These are phyloP conservation scores for Solanum rostratum DNA, from an alignment of 257 asterid species.

Conservation along the genomic window DNA sequence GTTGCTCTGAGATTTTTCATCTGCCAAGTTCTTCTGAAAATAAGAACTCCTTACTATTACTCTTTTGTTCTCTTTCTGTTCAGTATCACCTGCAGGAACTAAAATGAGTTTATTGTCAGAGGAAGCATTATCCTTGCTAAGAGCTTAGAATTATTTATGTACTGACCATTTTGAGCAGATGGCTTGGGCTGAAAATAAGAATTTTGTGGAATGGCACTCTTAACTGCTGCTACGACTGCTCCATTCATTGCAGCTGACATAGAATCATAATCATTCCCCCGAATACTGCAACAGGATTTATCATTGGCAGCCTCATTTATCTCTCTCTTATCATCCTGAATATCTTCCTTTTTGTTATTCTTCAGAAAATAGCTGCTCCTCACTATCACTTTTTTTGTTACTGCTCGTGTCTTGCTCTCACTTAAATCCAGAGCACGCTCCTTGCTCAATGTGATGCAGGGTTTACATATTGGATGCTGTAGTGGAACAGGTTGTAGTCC, in stretches of 20 bases:
- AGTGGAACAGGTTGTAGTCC: conserved; percentile 10
- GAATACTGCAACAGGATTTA: neutral
- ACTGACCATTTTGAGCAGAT: conserved; percentile 10
- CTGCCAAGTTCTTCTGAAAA: conserved; percentile 19
- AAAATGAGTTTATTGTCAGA: neutral
- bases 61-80: conserved; percentile 14
- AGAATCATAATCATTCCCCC: conserved; percentile 1
- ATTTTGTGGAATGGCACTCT: conserved; percentile 38
- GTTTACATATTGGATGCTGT: conserved; percentile 37
- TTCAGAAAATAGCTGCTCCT: conserved; percentile 26
- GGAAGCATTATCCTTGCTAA: conserved; percentile 6
- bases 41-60: conserved; percentile 22
- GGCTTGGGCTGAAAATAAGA: conserved; percentile 44
- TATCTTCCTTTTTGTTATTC: neutral
- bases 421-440: conserved; percentile 24
- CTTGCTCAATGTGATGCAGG: conserved; percentile 46
- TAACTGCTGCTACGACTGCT: conserved; percentile 12
- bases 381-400: conserved; percentile 5
- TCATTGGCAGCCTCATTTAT: conserved; percentile 3
- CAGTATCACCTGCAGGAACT: conserved; percentile 14
- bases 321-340: neutral
- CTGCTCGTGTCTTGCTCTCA: conserved; percentile 4
- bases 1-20: conserved; percentile 9
- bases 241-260: conserved; percentile 21
- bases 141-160: conserved; percentile 10